Percentiles rank a stretch among this genome's conserved stretches.
Evolutionary conservation across 1,139 yeast genomes (phyloP).

Genomic region (Geotrichum aggregatum): DNA sequence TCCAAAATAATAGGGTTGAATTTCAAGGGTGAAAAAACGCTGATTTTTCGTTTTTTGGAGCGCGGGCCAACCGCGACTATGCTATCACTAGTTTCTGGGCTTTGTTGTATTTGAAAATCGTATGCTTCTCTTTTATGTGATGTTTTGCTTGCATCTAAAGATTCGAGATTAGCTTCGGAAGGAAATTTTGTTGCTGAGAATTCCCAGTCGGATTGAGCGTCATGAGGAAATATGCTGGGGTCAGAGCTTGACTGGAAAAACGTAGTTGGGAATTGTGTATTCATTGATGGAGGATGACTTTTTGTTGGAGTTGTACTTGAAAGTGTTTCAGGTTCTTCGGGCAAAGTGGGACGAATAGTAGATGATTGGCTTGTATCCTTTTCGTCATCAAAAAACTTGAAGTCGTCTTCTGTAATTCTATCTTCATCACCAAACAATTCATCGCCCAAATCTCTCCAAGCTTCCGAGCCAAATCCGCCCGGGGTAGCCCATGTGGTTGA

Average conservation of each 20-base stretch:
- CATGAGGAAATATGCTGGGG: background rate
- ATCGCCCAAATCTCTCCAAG: constrained; percentile 43
- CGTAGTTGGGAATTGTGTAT: background rate
- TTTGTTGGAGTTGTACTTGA: background rate
- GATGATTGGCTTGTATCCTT: constrained; percentile 19
- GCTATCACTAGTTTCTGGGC: background rate
- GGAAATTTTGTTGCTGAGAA: background rate
- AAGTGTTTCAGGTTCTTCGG: constrained; percentile 1
- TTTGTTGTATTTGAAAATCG: constrained; percentile 1
- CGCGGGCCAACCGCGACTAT: background rate
- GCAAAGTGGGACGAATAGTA: background rate
- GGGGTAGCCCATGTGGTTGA: constrained; percentile 31
- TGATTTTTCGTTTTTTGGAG: constrained; percentile 46
- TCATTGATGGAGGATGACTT: background rate
- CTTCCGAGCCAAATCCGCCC: constrained; percentile 27
- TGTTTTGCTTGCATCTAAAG: constrained; percentile 2
- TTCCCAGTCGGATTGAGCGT: background rate
- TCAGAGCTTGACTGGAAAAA: background rate
- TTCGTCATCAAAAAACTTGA: constrained; percentile 43
- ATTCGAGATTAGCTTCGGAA: background rate
- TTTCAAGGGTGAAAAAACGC: constrained; percentile 63
- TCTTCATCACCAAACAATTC: constrained; percentile 44
- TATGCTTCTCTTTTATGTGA: constrained; percentile 6
- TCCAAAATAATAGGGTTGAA: constrained; percentile 75
- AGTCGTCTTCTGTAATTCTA: constrained; percentile 42